Evolutionary conservation across 2,329 filamentous ascomycete genomes (phyloP).

Genomic region (Scytalidium sp.): DNA sequence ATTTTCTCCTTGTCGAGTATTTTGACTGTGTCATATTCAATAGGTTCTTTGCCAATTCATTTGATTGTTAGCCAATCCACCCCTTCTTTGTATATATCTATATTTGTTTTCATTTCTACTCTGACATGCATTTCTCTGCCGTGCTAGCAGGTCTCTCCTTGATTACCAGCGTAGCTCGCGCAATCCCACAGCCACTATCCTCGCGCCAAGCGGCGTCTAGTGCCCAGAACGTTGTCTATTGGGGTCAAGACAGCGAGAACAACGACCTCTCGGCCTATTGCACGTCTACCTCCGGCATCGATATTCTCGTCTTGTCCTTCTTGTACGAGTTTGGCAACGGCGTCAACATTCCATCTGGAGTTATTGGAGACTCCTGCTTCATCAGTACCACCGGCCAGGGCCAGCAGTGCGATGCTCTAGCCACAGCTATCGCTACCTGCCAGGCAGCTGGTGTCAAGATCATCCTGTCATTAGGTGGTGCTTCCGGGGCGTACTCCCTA

Average conservation of each 20-base stretch:
- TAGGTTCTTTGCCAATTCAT: conserved; percentile 4
- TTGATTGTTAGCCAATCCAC: background rate
- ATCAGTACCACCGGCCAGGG: conserved; percentile 32
- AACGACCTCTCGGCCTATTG: conserved; percentile 37
- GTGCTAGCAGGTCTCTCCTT: conserved; percentile 3
- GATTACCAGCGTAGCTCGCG: background rate
- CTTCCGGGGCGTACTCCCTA: conserved; percentile 31
- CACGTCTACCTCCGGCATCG: conserved; percentile 33
- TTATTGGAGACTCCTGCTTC: conserved; percentile 36
- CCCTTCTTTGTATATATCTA: conserved; percentile 6
- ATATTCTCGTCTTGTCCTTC: conserved; percentile 42
- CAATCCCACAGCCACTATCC: background rate
- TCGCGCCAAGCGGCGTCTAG: conserved; percentile 8
- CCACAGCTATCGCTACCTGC: conserved; percentile 39
- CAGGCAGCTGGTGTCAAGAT: conserved; percentile 40
- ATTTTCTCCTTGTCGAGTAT: background rate
- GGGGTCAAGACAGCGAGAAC: conserved; percentile 23
- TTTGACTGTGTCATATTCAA: background rate
- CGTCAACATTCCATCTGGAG: conserved; percentile 34
- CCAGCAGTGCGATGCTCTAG: conserved; percentile 35
- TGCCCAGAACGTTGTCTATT: conserved; percentile 32
- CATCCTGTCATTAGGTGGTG: conserved; percentile 43
- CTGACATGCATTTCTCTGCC: conserved; percentile 6
- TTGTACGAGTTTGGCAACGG: conserved; percentile 36
- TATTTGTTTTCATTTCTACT: background rate